Conservation (phyloP, 2,329 filamentous ascomycete genomes). For the Gaeumannomyces sp. region DNA sequence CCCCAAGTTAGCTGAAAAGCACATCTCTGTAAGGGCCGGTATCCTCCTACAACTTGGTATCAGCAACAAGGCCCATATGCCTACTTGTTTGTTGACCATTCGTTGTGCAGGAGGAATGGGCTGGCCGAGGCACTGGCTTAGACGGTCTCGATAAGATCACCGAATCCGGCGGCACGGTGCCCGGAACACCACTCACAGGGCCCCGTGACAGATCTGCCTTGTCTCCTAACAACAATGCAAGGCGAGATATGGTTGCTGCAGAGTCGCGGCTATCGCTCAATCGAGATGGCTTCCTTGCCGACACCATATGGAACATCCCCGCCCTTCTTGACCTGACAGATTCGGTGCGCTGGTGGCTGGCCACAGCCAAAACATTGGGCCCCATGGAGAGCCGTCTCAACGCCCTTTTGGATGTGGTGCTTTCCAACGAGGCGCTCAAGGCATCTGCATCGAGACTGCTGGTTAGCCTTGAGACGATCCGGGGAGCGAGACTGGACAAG, state of each 20-base stretch:
- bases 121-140: neutral
- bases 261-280: neutral
- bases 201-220: neutral
- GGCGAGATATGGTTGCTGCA: neutral
- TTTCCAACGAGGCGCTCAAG: conserved; percentile 30
- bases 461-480: conserved; percentile 29
- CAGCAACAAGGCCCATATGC: no score
- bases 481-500: conserved; percentile 35
- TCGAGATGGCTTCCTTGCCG: neutral
- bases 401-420: conserved; percentile 31
- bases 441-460: conserved; percentile 25
- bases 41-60: neutral
- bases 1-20: neutral
- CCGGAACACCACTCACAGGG: neutral
- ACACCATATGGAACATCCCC: conserved; percentile 2
- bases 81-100: no score
- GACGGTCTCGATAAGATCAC: neutral
- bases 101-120: no score
- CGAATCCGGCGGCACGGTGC: neutral
- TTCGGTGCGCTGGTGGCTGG: conserved; percentile 31
- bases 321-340: conserved; percentile 36
- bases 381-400: conserved; percentile 29
- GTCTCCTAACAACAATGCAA: neutral
- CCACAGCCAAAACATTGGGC: conserved; percentile 25
- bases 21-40: neutral